These are phyloP conservation scores for Yamagishiella unicocca DNA, from an alignment of 139 green algal genomes.

Conservation along the genomic window DNA sequence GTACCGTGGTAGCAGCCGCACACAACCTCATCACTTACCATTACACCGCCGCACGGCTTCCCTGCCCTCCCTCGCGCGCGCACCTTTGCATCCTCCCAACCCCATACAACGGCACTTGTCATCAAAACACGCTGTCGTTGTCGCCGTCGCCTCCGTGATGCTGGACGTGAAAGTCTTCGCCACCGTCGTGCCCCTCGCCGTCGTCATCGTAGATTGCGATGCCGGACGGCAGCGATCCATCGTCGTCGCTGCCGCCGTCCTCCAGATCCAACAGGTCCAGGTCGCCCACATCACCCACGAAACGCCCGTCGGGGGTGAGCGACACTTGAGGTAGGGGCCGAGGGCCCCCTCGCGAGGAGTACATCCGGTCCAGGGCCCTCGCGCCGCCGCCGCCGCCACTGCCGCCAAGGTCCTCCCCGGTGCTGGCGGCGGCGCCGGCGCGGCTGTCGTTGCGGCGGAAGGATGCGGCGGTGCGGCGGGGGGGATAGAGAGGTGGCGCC, in stretches of 20 bases:
- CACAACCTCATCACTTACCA: too few relatives aligned
- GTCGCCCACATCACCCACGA: constrained; percentile 14
- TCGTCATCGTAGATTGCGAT: not conserved
- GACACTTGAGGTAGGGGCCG: not conserved
- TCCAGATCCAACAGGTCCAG: constrained; percentile 35
- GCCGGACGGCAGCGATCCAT: constrained; percentile 7
- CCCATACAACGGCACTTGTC: not conserved
- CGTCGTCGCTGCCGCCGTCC: not conserved
- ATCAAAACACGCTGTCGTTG: constrained; percentile 27
- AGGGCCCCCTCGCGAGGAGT: not conserved
- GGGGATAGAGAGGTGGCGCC: not conserved
- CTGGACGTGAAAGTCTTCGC: not conserved
- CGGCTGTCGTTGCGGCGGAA: not conserved
- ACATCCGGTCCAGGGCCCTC: too few relatives aligned
- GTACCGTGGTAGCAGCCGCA: too few relatives aligned
- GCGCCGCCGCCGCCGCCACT: not conserved
- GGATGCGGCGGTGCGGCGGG: not conserved
- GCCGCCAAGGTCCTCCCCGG: not conserved
- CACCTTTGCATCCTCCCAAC: not conserved
- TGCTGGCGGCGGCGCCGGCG: not conserved
- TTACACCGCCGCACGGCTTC: not conserved
- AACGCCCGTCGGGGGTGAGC: not conserved
- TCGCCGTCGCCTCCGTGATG: not conserved
- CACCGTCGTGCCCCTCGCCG: not conserved
- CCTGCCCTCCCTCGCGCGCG: not conserved